These are phyloP conservation scores for Cucumis variabilis DNA, from an alignment of 331 rosid species.

Conservation along the genomic window DNA sequence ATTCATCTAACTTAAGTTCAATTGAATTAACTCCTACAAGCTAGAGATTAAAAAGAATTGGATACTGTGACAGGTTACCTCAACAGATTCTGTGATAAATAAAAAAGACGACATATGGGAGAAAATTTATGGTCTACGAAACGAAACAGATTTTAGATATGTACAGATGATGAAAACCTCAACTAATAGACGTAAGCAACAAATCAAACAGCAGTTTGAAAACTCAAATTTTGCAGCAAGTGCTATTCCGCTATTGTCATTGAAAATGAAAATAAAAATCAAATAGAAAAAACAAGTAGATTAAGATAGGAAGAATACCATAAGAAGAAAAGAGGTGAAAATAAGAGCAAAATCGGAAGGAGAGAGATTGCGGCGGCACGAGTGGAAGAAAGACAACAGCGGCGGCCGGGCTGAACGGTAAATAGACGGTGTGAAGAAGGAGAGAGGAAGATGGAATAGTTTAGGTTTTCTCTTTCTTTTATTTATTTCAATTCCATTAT, in stretches of 20 bases:
- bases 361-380: background rate
- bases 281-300: background rate
- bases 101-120: background rate
- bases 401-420: background rate
- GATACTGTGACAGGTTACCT: too few relatives aligned
- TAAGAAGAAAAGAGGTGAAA: too few relatives aligned
- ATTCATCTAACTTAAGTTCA: too few relatives aligned
- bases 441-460: too few relatives aligned
- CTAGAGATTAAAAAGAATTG: too few relatives aligned
- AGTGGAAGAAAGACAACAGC: background rate
- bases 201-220: background rate
- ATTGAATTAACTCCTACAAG: too few relatives aligned
- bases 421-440: background rate
- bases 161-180: background rate
- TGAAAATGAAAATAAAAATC: too few relatives aligned
- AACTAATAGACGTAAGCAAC: background rate
- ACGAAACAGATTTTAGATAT: background rate
- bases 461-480: too few relatives aligned
- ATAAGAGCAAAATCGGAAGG: background rate
- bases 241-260: too few relatives aligned
- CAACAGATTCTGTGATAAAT: too few relatives aligned
- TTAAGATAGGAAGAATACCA: background rate
- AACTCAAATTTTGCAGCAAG: too few relatives aligned
- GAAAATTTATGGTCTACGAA: background rate
- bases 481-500: too few relatives aligned